A percentile compares a stretch with the other conserved stretches of the same genome.
Conservation (phyloP, 78 protist species). For the Cavenderia fasciculata region DNA sequence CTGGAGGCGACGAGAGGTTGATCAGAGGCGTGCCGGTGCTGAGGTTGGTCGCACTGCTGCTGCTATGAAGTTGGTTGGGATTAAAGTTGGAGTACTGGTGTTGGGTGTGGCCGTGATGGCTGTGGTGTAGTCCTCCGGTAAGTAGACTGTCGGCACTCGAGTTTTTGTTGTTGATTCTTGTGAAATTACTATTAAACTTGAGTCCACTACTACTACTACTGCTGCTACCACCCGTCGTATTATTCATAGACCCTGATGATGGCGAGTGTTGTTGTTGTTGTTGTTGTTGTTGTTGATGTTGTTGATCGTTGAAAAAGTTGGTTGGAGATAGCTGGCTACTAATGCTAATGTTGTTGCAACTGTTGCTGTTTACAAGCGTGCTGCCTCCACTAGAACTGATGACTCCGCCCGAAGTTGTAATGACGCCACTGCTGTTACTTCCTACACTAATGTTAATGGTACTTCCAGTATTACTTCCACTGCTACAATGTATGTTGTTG, state of each 20-base stretch:
- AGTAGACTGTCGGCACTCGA: neutral
- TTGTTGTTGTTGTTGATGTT: neutral
- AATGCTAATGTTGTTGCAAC: neutral
- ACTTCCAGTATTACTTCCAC: neutral
- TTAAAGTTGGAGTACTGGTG: no score
- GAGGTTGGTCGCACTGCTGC: neutral
- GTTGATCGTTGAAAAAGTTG: no score
- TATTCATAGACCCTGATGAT: neutral
- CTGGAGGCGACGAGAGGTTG: conserved; percentile 66
- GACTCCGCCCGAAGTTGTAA: neutral
- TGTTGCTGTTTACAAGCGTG: no score
- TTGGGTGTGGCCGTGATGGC: no score
- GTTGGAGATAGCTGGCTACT: no score
- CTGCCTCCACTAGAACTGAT: no score
- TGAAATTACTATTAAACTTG: neutral
- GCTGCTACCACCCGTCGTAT: neutral
- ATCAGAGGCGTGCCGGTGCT: conserved; percentile 26
- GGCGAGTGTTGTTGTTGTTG: neutral
- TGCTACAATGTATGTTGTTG: conserved; percentile 1
- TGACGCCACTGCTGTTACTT: neutral
- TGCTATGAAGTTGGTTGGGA: neutral
- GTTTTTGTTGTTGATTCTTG: neutral
- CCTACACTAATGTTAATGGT: neutral
- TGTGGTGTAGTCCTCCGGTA: neutral
- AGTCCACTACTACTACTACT: no score